Evolutionary conservation across 805 yeast genomes (phyloP).

Genomic region (Saccharomycopsis amapae): DNA sequence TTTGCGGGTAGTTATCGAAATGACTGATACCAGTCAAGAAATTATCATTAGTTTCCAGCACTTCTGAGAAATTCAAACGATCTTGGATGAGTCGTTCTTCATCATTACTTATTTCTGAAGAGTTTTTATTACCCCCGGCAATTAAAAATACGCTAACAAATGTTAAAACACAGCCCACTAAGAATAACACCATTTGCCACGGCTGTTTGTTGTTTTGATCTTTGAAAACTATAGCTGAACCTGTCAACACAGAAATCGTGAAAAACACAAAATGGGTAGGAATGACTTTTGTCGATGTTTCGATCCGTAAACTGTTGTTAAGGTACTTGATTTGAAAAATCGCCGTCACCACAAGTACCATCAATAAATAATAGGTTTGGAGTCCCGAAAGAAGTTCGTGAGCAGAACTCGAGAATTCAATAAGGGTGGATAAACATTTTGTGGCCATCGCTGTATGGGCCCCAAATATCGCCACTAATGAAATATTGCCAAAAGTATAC

Average conservation of each 20-base stretch:
- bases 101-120: background rate
- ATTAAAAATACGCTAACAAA: conserved; percentile 38
- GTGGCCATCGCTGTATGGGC: conserved; percentile 42
- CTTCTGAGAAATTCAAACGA: no score
- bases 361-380: conserved; percentile 29
- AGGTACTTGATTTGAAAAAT: conserved; percentile 35
- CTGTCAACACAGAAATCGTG: conserved; percentile 36
- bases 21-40: no score
- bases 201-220: conserved; percentile 31
- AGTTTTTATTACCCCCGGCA: conserved; percentile 18
- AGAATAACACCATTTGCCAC: conserved; percentile 25
- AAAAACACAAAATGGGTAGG: conserved; percentile 45
- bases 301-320: conserved; percentile 33
- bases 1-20: no score
- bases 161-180: conserved; percentile 32
- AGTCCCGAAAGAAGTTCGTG: conserved; percentile 20
- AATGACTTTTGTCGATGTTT: conserved; percentile 40
- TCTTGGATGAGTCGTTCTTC: no score
- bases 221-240: conserved; percentile 36
- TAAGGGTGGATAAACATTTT: conserved; percentile 33
- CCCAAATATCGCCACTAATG: conserved; percentile 39
- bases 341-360: conserved; percentile 33
- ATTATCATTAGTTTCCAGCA: no score
- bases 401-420: conserved; percentile 24
- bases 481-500: conserved; percentile 29